These are phyloP conservation scores for Rhodotorula sp. DNA, from an alignment of 1,284 basidiomycete species.

Conservation along the genomic window DNA sequence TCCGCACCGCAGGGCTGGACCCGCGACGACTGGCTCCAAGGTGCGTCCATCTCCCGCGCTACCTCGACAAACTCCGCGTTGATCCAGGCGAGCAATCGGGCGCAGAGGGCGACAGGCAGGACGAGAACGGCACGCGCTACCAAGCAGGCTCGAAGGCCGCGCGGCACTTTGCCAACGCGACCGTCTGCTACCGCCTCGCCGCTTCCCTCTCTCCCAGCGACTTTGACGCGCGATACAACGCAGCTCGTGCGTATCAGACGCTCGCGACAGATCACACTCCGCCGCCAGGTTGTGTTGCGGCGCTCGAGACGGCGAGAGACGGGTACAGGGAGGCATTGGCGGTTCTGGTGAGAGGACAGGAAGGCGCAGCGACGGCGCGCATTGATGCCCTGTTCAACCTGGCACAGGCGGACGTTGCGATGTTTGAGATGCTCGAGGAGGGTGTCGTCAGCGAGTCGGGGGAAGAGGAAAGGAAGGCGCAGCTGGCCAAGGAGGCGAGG, in stretches of 20 bases:
- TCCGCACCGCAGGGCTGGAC: conserved; percentile 8
- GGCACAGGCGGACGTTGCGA: conserved; percentile 28
- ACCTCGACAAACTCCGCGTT: neutral
- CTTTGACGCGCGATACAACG: conserved; percentile 38
- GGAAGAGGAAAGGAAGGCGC: neutral
- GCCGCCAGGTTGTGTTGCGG: conserved; percentile 7
- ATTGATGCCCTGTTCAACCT: conserved; percentile 39
- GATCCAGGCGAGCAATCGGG: neutral
- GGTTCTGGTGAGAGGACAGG: neutral
- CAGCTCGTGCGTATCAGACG: conserved; percentile 18
- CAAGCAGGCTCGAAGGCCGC: conserved; percentile 26
- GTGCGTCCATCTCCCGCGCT: conserved; percentile 3
- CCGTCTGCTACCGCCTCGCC: conserved; percentile 23
- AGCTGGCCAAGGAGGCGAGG: conserved; percentile 23
- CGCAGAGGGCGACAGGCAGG: conserved; percentile 34
- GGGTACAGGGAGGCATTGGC: conserved; percentile 21
- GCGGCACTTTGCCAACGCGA: conserved; percentile 29
- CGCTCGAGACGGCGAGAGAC: conserved; percentile 16
- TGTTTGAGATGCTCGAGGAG: conserved; percentile 27
- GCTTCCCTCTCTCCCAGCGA: conserved; percentile 5
- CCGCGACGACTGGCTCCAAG: conserved; percentile 30
- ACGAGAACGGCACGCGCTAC: conserved; percentile 38
- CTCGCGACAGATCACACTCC: conserved; percentile 31
- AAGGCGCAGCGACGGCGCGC: conserved; percentile 7
- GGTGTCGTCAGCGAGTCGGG: neutral